Conservation (phyloP, 352 stramenopile genomes). For the Globisporangium heterothallicum region DNA sequence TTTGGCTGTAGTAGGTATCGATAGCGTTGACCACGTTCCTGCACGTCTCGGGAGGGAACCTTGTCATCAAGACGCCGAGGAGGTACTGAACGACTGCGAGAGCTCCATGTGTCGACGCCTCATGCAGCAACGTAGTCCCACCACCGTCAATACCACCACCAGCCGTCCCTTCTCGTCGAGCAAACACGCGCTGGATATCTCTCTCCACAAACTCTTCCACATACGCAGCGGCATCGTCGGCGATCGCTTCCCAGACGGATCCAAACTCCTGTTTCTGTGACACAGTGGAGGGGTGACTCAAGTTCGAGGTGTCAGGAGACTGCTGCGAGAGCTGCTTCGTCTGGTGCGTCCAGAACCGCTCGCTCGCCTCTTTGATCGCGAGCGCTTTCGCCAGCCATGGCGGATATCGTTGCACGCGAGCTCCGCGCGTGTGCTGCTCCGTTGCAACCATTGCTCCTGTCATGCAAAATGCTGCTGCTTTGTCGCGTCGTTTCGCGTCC, state of each 20-base stretch:
- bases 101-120: constrained; percentile 38
- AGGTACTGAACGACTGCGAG: constrained; percentile 28
- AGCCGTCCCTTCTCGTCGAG: constrained; percentile 21
- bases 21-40: constrained; percentile 30
- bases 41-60: constrained; percentile 24
- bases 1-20: constrained; percentile 46
- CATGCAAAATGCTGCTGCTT: no score
- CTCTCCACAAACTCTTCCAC: constrained; percentile 30
- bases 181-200: constrained; percentile 24
- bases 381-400: constrained; percentile 66
- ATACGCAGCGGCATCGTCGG: constrained; percentile 21
- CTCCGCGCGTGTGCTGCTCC: no score
- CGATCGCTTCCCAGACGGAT: constrained; percentile 40
- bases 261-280: background rate
- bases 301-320: constrained; percentile 3
- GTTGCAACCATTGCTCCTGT: background rate
- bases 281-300: constrained; percentile 1
- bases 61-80: constrained; percentile 27
- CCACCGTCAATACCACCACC: constrained; percentile 11
- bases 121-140: constrained; percentile 44
- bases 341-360: constrained; percentile 26
- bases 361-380: constrained; percentile 26
- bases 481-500: no score
- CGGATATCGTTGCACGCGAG: constrained; percentile 36
- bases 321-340: constrained; percentile 18